A percentile compares a stretch with the other conserved stretches of the same genome.
phyloP scores from a whole-genome alignment of 805 yeast genomes.

The Suhomyces vadensis region DNA sequence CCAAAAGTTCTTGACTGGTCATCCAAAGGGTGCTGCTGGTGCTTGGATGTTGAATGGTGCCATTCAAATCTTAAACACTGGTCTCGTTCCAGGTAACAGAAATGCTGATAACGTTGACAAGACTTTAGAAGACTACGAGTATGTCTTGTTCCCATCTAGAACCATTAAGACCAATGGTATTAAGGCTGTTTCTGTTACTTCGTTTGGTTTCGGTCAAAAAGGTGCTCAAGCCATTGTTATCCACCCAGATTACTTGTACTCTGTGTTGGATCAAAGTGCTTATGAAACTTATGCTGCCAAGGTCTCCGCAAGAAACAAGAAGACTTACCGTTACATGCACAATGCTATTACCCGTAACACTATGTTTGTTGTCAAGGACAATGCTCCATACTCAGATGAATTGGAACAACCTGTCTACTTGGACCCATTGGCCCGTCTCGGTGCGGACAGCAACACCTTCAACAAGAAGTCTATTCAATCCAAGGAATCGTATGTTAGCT shows the following conservation, averaged over 20 bases:
- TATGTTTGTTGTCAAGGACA: slow-evolving; percentile 88
- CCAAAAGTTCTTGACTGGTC: slow-evolving; percentile 99
- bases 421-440: slow-evolving; percentile 89
- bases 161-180: slow-evolving; percentile 93
- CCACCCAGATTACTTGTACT: slow-evolving; percentile 91
- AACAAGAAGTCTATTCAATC: slow-evolving; percentile 53
- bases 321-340: slow-evolving; percentile 93
- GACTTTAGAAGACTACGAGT: slow-evolving; percentile 76
- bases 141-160: slow-evolving; percentile 92
- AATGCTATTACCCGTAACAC: slow-evolving; percentile 89
- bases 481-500: slow-evolving; percentile 42
- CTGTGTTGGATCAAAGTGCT: slow-evolving; percentile 68
- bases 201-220: slow-evolving; percentile 99
- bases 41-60: slow-evolving; percentile 99
- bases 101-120: slow-evolving; percentile 96
- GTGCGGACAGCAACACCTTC: slow-evolving; percentile 47
- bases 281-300: slow-evolving; percentile 71
- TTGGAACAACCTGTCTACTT: slow-evolving; percentile 88
- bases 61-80: slow-evolving; percentile 85
- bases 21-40: slow-evolving; percentile 99
- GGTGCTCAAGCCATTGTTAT: slow-evolving; percentile 94
- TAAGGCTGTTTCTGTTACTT: slow-evolving; percentile 94
- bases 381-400: slow-evolving; percentile 89
- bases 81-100: slow-evolving; percentile 97
- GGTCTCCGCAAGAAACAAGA: slow-evolving; percentile 80